Evolutionary conservation across 176 grass and related monocot species (phyloP).

Genomic region (Aegilops umbellulata): DNA sequence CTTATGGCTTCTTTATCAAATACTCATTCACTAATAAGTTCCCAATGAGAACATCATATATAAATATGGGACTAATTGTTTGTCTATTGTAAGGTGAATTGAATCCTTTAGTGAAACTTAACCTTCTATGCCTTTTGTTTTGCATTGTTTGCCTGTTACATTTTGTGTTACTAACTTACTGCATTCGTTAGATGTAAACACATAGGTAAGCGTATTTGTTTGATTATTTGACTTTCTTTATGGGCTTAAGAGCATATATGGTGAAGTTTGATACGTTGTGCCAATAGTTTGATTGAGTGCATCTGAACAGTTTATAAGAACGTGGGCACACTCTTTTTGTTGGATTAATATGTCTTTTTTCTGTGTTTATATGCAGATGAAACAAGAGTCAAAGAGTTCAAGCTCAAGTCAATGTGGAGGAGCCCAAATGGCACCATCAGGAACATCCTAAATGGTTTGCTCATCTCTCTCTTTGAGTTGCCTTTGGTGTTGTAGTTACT

Average conservation of each 20-base stretch:
- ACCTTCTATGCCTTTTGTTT: neutral
- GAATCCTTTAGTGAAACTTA: slow-evolving; percentile 1
- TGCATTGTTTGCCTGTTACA: neutral
- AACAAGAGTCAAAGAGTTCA: slow-evolving; percentile 64
- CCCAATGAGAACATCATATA: neutral
- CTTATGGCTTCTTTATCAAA: neutral
- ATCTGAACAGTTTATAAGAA: neutral
- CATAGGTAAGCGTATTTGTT: neutral
- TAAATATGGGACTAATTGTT: neutral
- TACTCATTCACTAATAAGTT: slow-evolving; percentile 10
- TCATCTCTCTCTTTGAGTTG: neutral
- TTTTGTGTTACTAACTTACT: neutral
- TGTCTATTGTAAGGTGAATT: neutral
- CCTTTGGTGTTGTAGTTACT: neutral
- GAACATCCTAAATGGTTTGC: slow-evolving; percentile 57
- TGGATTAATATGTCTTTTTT: slow-evolving; percentile 16
- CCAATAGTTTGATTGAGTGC: slow-evolving; percentile 13
- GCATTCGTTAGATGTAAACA: neutral
- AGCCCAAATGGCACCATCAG: slow-evolving; percentile 66
- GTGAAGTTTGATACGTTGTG: neutral
- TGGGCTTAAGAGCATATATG: neutral
- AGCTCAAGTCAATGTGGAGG: slow-evolving; percentile 66
- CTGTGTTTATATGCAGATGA: slow-evolving; percentile 38
- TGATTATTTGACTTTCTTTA: neutral
- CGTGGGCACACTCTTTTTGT: neutral